Percentiles rank a stretch among this genome's conserved stretches.
These are phyloP conservation scores for Phalaenopsis equestris DNA, from an alignment of 106 monocot genomes.

Conservation along the genomic window DNA sequence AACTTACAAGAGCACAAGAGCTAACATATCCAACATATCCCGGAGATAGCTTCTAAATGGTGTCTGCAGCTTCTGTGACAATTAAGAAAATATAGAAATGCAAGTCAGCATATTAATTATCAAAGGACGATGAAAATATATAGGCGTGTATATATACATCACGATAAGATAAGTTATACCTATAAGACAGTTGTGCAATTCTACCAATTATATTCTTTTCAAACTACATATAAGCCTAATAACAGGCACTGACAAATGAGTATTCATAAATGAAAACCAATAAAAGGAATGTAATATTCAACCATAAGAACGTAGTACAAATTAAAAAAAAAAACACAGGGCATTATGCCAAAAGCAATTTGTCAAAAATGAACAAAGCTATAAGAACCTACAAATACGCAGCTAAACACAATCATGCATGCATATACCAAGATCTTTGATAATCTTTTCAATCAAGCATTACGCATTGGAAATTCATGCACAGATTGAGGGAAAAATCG, in stretches of 20 bases:
- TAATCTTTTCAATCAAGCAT: neutral
- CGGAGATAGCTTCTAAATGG: conserved; percentile 44
- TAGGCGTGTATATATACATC: too few relatives aligned
- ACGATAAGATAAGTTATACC: too few relatives aligned
- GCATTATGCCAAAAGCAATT: neutral
- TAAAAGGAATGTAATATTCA: neutral
- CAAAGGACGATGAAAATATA: neutral
- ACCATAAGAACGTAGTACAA: neutral
- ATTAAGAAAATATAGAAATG: neutral
- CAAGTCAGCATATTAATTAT: neutral
- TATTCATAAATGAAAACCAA: neutral
- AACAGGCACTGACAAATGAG: neutral
- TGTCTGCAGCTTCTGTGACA: conserved; percentile 32
- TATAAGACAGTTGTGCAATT: too few relatives aligned
- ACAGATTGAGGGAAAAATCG: neutral
- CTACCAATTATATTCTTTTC: neutral
- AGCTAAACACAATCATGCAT: neutral
- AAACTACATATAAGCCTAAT: neutral
- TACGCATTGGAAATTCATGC: neutral
- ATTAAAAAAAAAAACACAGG: neutral
- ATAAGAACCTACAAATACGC: neutral
- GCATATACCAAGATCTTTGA: too few relatives aligned
- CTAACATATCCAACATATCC: conserved; percentile 46
- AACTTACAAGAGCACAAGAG: conserved; percentile 46
- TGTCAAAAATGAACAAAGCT: neutral